These are phyloP conservation scores for Miamiensis avidus DNA, from an alignment of 169 alveolate species.

Conservation along the genomic window DNA sequence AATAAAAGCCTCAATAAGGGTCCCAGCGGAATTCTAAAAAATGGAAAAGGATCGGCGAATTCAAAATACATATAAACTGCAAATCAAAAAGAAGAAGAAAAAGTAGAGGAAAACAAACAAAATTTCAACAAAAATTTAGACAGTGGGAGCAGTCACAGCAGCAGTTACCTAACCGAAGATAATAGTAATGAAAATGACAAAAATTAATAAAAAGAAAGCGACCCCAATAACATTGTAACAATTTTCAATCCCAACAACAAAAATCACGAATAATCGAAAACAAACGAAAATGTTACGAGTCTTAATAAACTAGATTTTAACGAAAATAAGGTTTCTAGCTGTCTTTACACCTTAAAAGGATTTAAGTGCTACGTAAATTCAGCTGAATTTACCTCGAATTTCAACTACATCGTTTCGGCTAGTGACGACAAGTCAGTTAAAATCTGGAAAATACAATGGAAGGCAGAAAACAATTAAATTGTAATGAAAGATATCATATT, in stretches of 20 bases:
- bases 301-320: background rate
- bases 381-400: background rate
- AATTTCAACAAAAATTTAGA: no score
- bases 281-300: no score
- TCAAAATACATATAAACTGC: background rate
- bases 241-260: no score
- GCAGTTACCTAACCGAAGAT: no score
- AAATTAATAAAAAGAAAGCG: no score
- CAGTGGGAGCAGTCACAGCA: no score
- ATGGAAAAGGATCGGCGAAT: no score
- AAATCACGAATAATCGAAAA: no score
- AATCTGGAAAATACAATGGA: background rate
- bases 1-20: no score
- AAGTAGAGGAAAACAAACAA: no score
- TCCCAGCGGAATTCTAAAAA: background rate
- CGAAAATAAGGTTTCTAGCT: background rate
- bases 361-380: background rate
- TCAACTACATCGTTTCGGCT: background rate
- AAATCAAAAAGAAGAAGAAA: background rate
- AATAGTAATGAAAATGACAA: no score
- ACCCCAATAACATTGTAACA: no score
- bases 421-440: background rate
- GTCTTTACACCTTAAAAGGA: background rate
- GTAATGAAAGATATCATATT: background rate
- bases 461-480: background rate